Evolutionary conservation across 1,284 basidiomycete genomes (phyloP).

Genomic region (Cryptococcus amylolentus): DNA sequence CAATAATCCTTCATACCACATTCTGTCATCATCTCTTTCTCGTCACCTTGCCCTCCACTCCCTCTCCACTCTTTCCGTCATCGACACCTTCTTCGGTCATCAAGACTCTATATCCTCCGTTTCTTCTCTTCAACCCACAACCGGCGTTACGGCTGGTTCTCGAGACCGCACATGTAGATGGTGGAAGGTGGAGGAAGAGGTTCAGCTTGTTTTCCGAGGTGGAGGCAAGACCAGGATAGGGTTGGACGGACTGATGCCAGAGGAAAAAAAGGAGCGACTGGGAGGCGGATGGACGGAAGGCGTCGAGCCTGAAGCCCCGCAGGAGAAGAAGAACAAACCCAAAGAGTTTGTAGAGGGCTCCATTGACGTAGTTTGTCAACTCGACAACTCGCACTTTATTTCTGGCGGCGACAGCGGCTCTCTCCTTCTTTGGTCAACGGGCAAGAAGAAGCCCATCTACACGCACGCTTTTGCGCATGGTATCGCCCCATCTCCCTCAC

Average conservation of each 20-base stretch:
- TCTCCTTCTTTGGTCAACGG: conserved; percentile 86
- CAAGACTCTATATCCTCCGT: conserved; percentile 81
- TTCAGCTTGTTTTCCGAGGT: conserved; percentile 90
- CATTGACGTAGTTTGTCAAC: conserved; percentile 86
- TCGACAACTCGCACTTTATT: conserved; percentile 88
- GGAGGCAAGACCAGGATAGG: conserved; percentile 74
- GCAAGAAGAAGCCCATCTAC: conserved; percentile 94
- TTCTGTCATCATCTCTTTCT: conserved; percentile 86
- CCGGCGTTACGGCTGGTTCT: conserved; percentile 80
- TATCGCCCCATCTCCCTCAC: conserved; percentile 23
- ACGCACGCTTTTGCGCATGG: conserved; percentile 83
- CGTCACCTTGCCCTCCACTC: conserved; percentile 91
- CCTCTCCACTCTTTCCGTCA: conserved; percentile 77
- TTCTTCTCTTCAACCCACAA: conserved; percentile 76
- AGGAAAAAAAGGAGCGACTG: conserved; percentile 48
- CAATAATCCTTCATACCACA: conserved; percentile 63
- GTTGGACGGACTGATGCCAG: conserved; percentile 62
- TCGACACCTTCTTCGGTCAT: conserved; percentile 96
- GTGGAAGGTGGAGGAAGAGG: conserved; percentile 97
- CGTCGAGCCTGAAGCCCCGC: conserved; percentile 29
- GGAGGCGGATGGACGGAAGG: conserved; percentile 28
- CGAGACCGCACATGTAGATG: conserved; percentile 87
- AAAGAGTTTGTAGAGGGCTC: conserved; percentile 77
- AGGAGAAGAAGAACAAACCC: conserved; percentile 51
- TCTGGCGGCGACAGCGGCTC: conserved; percentile 94